Evolutionary conservation across 2,329 filamentous ascomycete species (phyloP).

Genomic region (Pseudonectria buxi): DNA sequence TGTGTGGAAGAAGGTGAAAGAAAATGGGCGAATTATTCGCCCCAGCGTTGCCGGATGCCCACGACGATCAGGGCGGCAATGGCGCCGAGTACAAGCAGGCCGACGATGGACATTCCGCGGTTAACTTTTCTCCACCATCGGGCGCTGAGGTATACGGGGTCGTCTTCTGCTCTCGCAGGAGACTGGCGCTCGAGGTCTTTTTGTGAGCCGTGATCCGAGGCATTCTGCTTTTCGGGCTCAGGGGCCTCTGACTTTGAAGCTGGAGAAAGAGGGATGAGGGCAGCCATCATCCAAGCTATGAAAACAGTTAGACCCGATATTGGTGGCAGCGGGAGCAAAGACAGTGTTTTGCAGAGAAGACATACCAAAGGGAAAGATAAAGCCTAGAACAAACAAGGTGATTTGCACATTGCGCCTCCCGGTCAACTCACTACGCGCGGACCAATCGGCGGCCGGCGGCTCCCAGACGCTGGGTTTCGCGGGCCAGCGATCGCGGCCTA

Average conservation of each 20-base stretch:
- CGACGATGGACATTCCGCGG: slow-evolving; percentile 50
- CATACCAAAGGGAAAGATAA: slow-evolving; percentile 68
- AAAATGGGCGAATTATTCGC: slow-evolving; percentile 11
- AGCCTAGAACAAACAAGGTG: slow-evolving; percentile 67
- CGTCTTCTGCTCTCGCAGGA: slow-evolving; percentile 27
- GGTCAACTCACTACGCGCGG: slow-evolving; percentile 51
- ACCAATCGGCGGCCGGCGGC: slow-evolving; percentile 63
- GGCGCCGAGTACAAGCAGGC: slow-evolving; percentile 47
- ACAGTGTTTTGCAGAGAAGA: too few species aligned
- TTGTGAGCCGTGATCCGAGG: slow-evolving; percentile 32
- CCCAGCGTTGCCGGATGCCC: slow-evolving; percentile 46
- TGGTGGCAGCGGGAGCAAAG: too few species aligned
- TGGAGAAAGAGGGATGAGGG: slow-evolving; percentile 64
- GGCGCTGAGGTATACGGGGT: slow-evolving; percentile 44
- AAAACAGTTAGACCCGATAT: slow-evolving; percentile 9
- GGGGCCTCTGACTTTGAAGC: slow-evolving; percentile 47
- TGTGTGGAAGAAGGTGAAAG: slow-evolving; percentile 8
- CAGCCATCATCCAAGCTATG: slow-evolving; percentile 71
- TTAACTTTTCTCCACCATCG: slow-evolving; percentile 56
- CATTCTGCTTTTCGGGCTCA: slow-evolving; percentile 35
- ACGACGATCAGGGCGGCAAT: slow-evolving; percentile 45
- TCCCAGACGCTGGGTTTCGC: slow-evolving; percentile 61
- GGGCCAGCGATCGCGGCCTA: slow-evolving; percentile 56
- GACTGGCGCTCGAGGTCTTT: slow-evolving; percentile 29
- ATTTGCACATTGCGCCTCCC: slow-evolving; percentile 69